Percentiles rank a stretch among this genome's conserved stretches.
These are phyloP conservation scores for Saussurea involucrata DNA, from an alignment of 129 eudicot species.

Conservation along the genomic window DNA sequence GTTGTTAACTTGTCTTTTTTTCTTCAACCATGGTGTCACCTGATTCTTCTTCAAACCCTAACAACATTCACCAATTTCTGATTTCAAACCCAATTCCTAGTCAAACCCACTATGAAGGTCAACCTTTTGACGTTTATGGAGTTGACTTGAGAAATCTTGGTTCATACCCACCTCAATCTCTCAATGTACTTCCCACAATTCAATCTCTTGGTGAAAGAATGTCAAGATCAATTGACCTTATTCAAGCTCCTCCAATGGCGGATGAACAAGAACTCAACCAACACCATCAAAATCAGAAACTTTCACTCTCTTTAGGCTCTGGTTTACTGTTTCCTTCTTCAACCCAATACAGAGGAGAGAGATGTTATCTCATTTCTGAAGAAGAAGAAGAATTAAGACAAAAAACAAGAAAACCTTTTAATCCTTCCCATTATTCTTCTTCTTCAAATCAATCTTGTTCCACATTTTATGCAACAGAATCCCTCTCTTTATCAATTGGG, in stretches of 20 bases:
- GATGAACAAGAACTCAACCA: conserved; percentile 41
- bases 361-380: conserved; percentile 30
- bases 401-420: conserved; percentile 31
- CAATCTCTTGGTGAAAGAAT: conserved; percentile 62
- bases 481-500: conserved; percentile 34
- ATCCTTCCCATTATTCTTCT: conserved; percentile 32
- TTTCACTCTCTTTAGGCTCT: conserved; percentile 77
- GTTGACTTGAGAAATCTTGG: conserved; percentile 46
- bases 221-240: conserved; percentile 47
- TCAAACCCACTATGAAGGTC: conserved; percentile 51
- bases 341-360: conserved; percentile 42
- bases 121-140: conserved; percentile 50
- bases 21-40: conserved; percentile 56
- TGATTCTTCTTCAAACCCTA: conserved; percentile 58
- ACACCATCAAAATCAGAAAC: conserved; percentile 57
- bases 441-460: conserved; percentile 37
- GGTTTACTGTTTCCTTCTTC: conserved; percentile 40
- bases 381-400: conserved; percentile 33
- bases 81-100: conserved; percentile 46
- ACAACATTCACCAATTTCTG: conserved; percentile 67
- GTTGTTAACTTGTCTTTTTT: neutral
- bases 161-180: conserved; percentile 40
- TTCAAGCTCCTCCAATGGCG: conserved; percentile 36
- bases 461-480: conserved; percentile 39
- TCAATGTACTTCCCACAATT: conserved; percentile 38